These are phyloP conservation scores for Oenanthe sinensis DNA, from an alignment of 129 eudicot species.

Conservation along the genomic window DNA sequence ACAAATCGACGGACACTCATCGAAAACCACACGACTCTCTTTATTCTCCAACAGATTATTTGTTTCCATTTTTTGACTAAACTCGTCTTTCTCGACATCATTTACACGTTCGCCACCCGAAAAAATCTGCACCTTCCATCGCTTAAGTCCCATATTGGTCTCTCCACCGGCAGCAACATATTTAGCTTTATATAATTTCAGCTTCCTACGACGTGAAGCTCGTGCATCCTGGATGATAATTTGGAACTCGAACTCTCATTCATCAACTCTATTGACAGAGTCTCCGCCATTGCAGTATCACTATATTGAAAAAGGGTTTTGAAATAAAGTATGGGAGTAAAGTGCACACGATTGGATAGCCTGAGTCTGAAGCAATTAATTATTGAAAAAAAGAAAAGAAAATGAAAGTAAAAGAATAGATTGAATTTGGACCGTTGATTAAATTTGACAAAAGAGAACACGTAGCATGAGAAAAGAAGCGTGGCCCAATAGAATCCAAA, in stretches of 20 bases:
- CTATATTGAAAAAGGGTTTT: no score
- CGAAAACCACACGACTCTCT: not conserved
- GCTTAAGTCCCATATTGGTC: not conserved
- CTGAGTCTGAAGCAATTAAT: no score
- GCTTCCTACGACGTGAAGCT: not conserved
- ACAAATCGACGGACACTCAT: conserved; percentile 28
- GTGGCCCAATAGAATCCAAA: not conserved
- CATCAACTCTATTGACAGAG: not conserved
- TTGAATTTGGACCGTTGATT: not conserved
- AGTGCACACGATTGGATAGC: no score
- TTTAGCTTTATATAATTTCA: not conserved
- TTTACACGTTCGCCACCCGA: not conserved
- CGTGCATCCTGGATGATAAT: not conserved
- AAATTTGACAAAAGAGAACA: not conserved
- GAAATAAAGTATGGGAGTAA: no score
- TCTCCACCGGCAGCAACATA: not conserved
- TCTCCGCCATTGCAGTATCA: not conserved
- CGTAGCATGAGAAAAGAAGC: not conserved
- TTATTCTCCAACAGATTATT: not conserved
- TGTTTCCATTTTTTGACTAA: not conserved
- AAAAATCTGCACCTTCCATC: not conserved
- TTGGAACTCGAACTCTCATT: not conserved
- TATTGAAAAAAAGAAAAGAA: no score
- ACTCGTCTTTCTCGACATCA: not conserved
- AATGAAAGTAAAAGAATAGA: not conserved